A percentile compares a stretch with the other conserved stretches of the same genome.
Evolutionary conservation across 805 yeast species (phyloP).

Genomic region (Cyberlindnera saturnus): DNA sequence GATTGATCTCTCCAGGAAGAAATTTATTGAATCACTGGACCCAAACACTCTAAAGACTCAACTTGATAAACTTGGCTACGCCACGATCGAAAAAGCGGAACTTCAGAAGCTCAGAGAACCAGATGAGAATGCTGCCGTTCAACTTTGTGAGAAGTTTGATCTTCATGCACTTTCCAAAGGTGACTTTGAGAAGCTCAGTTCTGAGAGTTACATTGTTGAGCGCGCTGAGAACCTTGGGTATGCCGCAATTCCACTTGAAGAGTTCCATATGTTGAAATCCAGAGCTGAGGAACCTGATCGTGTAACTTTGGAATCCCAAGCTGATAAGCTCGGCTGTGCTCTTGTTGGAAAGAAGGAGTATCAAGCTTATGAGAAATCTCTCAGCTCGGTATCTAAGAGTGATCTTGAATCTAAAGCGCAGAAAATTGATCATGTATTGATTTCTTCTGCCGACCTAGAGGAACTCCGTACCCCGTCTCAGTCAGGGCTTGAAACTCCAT

Average conservation of each 20-base stretch:
- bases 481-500: slow-evolving; percentile 2
- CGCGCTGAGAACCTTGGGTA: slow-evolving; percentile 7
- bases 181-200: slow-evolving; percentile 6
- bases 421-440: slow-evolving; percentile 23
- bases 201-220: slow-evolving; percentile 4
- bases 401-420: slow-evolving; percentile 26
- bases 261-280: slow-evolving; percentile 16
- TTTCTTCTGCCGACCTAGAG: slow-evolving; percentile 19
- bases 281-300: slow-evolving; percentile 21
- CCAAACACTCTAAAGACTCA: slow-evolving; percentile 9
- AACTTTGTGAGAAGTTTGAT: slow-evolving; percentile 6
- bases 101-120: slow-evolving; percentile 6
- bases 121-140: slow-evolving; percentile 2
- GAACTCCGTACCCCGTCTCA: slow-evolving; percentile 1
- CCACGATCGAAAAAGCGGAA: slow-evolving; percentile 13
- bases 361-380: slow-evolving; percentile 15
- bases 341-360: slow-evolving; percentile 21
- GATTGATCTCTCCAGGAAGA: slow-evolving; percentile 17
- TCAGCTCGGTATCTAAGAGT: slow-evolving; percentile 20
- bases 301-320: slow-evolving; percentile 13
- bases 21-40: background rate
- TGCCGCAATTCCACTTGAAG: slow-evolving; percentile 16
- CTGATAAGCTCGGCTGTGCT: slow-evolving; percentile 15
- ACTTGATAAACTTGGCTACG: slow-evolving; percentile 2
- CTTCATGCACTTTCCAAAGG: slow-evolving; percentile 7